Evolutionary conservation across 2,329 filamentous ascomycete species (phyloP), one percentile per base, ranked within the genome.

Genomic region (Ascochyta fabae): DNA sequence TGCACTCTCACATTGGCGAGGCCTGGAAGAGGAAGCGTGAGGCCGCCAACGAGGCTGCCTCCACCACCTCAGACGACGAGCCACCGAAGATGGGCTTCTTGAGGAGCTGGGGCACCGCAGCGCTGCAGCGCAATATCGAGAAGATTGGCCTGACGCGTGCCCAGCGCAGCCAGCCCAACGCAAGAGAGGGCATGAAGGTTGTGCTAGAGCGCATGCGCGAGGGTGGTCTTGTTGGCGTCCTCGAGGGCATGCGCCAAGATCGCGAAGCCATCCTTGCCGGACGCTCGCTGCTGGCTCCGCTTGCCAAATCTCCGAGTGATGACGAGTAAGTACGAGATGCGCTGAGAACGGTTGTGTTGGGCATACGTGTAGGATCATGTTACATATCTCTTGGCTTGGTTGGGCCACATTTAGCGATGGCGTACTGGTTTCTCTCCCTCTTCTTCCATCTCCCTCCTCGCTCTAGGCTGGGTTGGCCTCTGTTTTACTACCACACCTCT

Each of bases 111-210:
- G 88, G 88, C 13, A 85, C 88, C 15, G 85, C 84, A 38, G 84
- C 88, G n/a, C 84, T 94, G 41, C 89, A 93, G 73, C 82, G 88
- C 61, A 91, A 87, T 68, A 93, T 95, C 67, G 91, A 95, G 78
- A 84, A 84, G 49, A 87, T 94, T 58, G 90, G 89, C 10, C 86
- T 90, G 35, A 88, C 87, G 69, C 89, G 91, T 71, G 92, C 91
- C 5, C 85, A 88, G 62, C 88, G 89, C 66, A 89, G 91, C 71
- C 83, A 94, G 66, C 87, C 88, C 47, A 93, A 93, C 78, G 91
- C 89, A 64, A 86, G 89, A 45, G 89, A 93, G 72, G 91, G 91
- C 44, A 94, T 95, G 91, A 87, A 85, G 53, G 85, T 93, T 34
- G 90, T 95, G 8, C 81, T 95, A 22, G 89, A 92, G 75, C 81